Evolutionary conservation across 805 yeast species (phyloP).

Genomic region (Ogataea thermomethanolica): DNA sequence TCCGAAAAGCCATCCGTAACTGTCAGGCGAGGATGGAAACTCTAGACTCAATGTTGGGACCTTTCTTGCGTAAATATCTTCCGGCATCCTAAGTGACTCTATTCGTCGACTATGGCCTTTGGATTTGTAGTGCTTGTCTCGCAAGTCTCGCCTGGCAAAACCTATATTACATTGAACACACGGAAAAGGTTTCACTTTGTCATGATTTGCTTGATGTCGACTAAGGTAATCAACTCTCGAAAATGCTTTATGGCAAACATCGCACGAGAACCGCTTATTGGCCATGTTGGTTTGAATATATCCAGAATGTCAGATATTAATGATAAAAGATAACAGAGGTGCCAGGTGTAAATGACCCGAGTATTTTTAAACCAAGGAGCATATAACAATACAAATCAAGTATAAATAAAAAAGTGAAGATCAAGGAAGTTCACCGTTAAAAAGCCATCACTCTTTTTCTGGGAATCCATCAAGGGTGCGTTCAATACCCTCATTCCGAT

Average conservation of each 20-base stretch:
- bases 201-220: slow-evolving; percentile 34
- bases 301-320: neutral
- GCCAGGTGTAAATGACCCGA: slow-evolving; percentile 2
- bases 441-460: neutral
- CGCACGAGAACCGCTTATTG: slow-evolving; percentile 10
- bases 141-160: slow-evolving; percentile 33
- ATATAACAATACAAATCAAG: no score
- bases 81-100: slow-evolving; percentile 9
- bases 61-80: neutral
- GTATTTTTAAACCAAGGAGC: neutral
- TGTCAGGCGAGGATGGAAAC: neutral
- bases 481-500: slow-evolving; percentile 15
- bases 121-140: slow-evolving; percentile 31
- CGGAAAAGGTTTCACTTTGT: slow-evolving; percentile 25
- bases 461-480: slow-evolving; percentile 5
- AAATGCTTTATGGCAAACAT: slow-evolving; percentile 8
- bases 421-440: neutral
- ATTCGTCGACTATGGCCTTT: slow-evolving; percentile 22
- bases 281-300: neutral
- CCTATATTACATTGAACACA: slow-evolving; percentile 27
- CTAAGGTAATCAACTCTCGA: slow-evolving; percentile 26
- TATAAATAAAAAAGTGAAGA: neutral
- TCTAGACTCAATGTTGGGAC: neutral
- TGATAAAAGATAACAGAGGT: slow-evolving; percentile 1
- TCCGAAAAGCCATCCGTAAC: slow-evolving; percentile 15